Evolutionary conservation across 768 basidiomycete genomes (phyloP).

Genomic region (Collybia sp.): DNA sequence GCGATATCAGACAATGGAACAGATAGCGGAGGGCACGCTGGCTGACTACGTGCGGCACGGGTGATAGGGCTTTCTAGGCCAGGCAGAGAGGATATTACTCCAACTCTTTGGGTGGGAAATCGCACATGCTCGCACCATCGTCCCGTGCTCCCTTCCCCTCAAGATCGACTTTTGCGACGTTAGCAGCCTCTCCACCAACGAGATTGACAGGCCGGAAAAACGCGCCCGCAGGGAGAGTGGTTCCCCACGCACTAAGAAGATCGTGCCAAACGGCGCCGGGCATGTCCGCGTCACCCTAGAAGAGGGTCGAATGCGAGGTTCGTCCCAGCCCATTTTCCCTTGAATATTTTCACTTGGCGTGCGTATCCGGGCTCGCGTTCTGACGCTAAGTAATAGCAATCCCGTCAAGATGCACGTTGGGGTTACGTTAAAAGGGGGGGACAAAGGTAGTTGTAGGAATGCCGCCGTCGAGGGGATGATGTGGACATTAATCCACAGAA

Average conservation of each 20-base stretch:
- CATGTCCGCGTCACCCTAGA: conserved; percentile 74
- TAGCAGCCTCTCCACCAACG: conserved; percentile 60
- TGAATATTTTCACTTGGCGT: conserved; percentile 87
- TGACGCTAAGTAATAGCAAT: no score
- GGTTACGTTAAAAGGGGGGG: no score
- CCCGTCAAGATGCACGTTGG: no score
- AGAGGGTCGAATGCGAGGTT: no score
- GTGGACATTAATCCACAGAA: no score
- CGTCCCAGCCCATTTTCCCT: no score
- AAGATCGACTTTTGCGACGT: conserved; percentile 52
- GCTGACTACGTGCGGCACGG: conserved; percentile 25
- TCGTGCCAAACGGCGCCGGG: conserved; percentile 91
- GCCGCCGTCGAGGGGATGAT: no score
- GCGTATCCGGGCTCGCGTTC: no score
- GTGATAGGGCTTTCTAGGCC: conserved; percentile 17
- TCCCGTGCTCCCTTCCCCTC: conserved; percentile 57
- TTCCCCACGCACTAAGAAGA: conserved; percentile 77
- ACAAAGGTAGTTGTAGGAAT: no score
- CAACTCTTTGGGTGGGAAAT: conserved; percentile 55
- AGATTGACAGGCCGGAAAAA: conserved; percentile 68
- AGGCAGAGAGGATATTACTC: conserved; percentile 17
- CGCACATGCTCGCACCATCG: conserved; percentile 68
- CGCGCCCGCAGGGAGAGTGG: conserved; percentile 20
- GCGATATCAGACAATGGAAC: no score
- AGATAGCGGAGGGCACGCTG: conserved; percentile 23